These are phyloP conservation scores for Selenicereus undatus DNA, from an alignment of 148 eudicot species.

Conservation along the genomic window DNA sequence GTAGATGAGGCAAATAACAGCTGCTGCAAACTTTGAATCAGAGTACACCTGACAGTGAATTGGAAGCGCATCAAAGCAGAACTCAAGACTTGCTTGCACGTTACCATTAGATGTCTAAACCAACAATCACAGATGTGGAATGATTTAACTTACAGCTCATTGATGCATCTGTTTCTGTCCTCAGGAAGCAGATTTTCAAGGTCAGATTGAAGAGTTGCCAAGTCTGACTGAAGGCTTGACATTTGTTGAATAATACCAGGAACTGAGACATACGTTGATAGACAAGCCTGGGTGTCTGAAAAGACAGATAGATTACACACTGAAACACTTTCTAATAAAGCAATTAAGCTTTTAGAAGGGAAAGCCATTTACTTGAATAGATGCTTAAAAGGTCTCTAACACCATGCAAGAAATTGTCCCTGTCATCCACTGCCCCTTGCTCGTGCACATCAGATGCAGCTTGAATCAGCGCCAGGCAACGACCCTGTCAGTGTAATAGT, in stretches of 20 bases:
- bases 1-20: slow-evolving; percentile 93
- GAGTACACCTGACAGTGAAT: slow-evolving; percentile 60
- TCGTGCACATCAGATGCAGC: slow-evolving; percentile 89
- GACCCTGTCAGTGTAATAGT: slow-evolving; percentile 45
- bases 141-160: slow-evolving; percentile 68
- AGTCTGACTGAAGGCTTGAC: slow-evolving; percentile 79
- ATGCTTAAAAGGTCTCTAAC: slow-evolving; percentile 94
- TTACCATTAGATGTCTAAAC: background rate
- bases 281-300: slow-evolving; percentile 81
- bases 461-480: slow-evolving; percentile 71
- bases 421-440: slow-evolving; percentile 99
- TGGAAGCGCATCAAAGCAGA: slow-evolving; percentile 11
- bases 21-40: slow-evolving; percentile 88
- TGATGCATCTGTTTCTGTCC: slow-evolving; percentile 92
- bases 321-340: background rate
- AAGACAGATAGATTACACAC: slow-evolving; percentile 20
- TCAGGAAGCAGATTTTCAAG: slow-evolving; percentile 82
- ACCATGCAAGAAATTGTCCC: slow-evolving; percentile 92
- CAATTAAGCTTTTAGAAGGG: slow-evolving; percentile 1
- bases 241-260: slow-evolving; percentile 95
- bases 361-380: slow-evolving; percentile 66
- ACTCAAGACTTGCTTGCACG: background rate
- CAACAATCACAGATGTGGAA: background rate
- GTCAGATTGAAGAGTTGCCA: slow-evolving; percentile 83
- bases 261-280: slow-evolving; percentile 84